phyloP scores from a whole-genome alignment of 371 early-diverging fungal species.

The Coemansia sp. region DNA sequence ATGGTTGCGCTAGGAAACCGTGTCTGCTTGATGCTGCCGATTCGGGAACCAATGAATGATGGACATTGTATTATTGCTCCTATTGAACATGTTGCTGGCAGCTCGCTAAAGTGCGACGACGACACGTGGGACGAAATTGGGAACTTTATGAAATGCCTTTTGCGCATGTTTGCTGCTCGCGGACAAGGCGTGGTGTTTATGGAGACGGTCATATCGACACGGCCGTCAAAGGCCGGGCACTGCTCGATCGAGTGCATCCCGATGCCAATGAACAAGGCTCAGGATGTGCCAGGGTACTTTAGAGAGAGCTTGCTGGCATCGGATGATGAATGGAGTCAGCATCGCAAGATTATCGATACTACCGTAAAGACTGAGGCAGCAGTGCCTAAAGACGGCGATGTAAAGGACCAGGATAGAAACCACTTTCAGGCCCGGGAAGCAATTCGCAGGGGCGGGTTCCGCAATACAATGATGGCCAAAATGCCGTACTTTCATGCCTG shows the following conservation, averaged over 20 bases:
- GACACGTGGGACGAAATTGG: slow-evolving; percentile 90
- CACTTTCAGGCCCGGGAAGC: slow-evolving; percentile 25
- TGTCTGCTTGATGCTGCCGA: slow-evolving; percentile 79
- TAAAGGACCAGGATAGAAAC: slow-evolving; percentile 39
- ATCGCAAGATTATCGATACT: slow-evolving; percentile 85
- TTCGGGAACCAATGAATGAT: slow-evolving; percentile 68
- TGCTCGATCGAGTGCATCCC: slow-evolving; percentile 90
- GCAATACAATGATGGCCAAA: slow-evolving; percentile 66
- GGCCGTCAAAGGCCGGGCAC: slow-evolving; percentile 66
- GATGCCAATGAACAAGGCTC: slow-evolving; percentile 71
- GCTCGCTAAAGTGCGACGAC: slow-evolving; percentile 80
- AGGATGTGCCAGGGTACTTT: slow-evolving; percentile 83
- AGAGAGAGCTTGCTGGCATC: slow-evolving; percentile 73
- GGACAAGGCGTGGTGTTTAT: slow-evolving; percentile 76
- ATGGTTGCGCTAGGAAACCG: slow-evolving; percentile 76
- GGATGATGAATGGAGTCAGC: slow-evolving; percentile 92
- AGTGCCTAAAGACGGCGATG: slow-evolving; percentile 19
- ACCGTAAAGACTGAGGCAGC: slow-evolving; percentile 18
- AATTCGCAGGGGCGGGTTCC: slow-evolving; percentile 62
- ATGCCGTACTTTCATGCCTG: slow-evolving; percentile 96
- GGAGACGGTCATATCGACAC: slow-evolving; percentile 78
- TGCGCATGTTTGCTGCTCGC: slow-evolving; percentile 78
- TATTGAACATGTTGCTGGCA: slow-evolving; percentile 75
- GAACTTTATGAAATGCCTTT: slow-evolving; percentile 93
- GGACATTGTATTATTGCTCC: slow-evolving; percentile 92